Conservation (phyloP, 345 rosid genomes). For the Eutrema japonicum region DNA sequence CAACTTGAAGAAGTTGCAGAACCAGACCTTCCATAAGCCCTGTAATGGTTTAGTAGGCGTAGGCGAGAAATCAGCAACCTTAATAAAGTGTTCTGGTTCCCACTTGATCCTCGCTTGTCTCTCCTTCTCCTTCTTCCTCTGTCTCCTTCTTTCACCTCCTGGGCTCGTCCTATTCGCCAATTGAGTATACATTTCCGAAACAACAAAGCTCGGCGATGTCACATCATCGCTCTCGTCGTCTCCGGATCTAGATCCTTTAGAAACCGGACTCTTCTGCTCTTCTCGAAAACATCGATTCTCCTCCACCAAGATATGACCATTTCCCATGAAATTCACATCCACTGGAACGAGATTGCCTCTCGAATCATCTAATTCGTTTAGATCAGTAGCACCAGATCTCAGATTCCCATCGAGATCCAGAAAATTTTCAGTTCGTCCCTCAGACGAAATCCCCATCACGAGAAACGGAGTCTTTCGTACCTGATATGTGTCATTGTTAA, state of each 20-base stretch:
- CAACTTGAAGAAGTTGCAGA: background rate
- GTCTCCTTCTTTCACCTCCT: conserved; percentile 70
- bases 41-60: conserved; percentile 71
- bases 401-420: conserved; percentile 58
- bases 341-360: conserved; percentile 58
- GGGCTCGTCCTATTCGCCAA: conserved; percentile 82
- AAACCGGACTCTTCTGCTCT: conserved; percentile 29
- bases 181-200: conserved; percentile 71
- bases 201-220: conserved; percentile 59
- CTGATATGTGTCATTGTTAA: conserved; percentile 48
- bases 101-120: conserved; percentile 67
- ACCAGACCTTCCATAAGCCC: conserved; percentile 85
- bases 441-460: conserved; percentile 56
- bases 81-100: conserved; percentile 88
- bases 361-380: conserved; percentile 38
- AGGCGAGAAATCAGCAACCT: conserved; percentile 71
- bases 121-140: conserved; percentile 79
- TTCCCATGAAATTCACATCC: conserved; percentile 73
- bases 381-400: conserved; percentile 29
- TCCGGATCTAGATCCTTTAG: conserved; percentile 51
- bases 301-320: conserved; percentile 67
- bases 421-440: conserved; percentile 59
- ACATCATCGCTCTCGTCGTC: conserved; percentile 57
- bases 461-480: conserved; percentile 70
- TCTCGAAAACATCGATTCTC: conserved; percentile 49